Conservation (phyloP, 345 rosid genomes). For the Conringia planisiliqua region DNA sequence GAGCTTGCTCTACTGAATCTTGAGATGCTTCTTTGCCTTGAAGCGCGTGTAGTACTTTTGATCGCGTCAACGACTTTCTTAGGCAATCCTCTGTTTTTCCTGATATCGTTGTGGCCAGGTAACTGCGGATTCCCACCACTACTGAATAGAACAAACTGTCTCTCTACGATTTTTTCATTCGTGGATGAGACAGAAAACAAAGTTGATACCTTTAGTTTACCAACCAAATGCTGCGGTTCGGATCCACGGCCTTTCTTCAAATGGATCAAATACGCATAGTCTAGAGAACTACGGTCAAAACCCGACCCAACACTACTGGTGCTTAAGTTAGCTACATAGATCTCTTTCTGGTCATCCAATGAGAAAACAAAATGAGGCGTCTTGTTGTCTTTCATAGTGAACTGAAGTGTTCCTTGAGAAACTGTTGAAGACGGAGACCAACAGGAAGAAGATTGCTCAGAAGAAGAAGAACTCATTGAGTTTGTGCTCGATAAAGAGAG, state of each 20-base stretch:
- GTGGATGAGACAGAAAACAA: constrained; percentile 45
- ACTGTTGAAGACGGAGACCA: constrained; percentile 40
- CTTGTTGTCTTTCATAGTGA: constrained; percentile 59
- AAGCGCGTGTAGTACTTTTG: constrained; percentile 37
- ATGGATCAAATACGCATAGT: constrained; percentile 59
- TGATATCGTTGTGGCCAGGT: constrained; percentile 24
- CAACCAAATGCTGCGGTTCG: constrained; percentile 54
- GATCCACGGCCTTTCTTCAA: constrained; percentile 40
- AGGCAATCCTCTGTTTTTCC: constrained; percentile 57
- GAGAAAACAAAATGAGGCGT: constrained; percentile 77
- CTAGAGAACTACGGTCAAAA: constrained; percentile 32
- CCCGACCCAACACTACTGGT: constrained; percentile 33
- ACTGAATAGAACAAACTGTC: constrained; percentile 70
- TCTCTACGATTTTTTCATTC: constrained; percentile 54
- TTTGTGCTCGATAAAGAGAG: constrained; percentile 45
- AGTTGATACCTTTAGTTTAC: constrained; percentile 66
- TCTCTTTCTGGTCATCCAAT: constrained; percentile 61
- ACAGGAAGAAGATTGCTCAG: constrained; percentile 42
- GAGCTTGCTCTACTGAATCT: constrained; percentile 55
- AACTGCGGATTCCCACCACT: constrained; percentile 45
- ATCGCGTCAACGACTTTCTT: constrained; percentile 66
- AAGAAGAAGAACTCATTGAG: constrained; percentile 51
- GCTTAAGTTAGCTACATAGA: constrained; percentile 55
- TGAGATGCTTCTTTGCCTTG: constrained; percentile 60
- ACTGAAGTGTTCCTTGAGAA: constrained; percentile 76